Base-by-base conservation (phyloP, 2,329 filamentous ascomycete genomes). In the Colletotrichum noveboracense region DNA sequence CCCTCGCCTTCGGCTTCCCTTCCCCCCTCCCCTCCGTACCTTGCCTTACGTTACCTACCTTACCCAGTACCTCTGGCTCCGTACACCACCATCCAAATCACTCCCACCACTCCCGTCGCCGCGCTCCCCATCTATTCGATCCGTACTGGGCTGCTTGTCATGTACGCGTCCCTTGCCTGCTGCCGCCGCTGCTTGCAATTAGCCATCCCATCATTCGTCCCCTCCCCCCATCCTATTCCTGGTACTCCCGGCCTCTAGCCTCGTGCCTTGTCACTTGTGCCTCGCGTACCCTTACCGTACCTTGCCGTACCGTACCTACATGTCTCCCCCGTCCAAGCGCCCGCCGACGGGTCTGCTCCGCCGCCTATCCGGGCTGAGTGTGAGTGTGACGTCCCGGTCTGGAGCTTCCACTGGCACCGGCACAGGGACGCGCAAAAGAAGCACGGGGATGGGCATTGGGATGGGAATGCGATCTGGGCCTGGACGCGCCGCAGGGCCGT, bases 291-390 rank as follows among this genome's bases (percentile, higher is more conserved):
- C 38, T 48, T 26, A 26, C 64, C 64, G 28, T 52, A 43, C 62
- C 36, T 48, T 48, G 10, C 24, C 38, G 34, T 28, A n/a, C 24
- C 62, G 21, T 58, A 32, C 38, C 70, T 69, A 69, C 30, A 76
- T 79, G 82, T 80, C 80, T 82, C 75, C 79, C 77, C 82, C 80
- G 80, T 80, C 80, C 76, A 80, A 78, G 79, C 81, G 80, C 79
- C 80, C 80, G 76, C 78, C 55, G 24, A 60, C 78, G 78, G 79
- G 80, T 79, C 78, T 81, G 75, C 66, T 74, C 69, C 66, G 76
- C 74, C 62, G 74, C 69, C 69, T 76, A 48, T 68, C 76, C 76
- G 74, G 66, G 55, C 66, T 69, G 66, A 60, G 32, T 66, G 43
- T 56, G 62, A 66, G 75, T 61, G 76, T 77, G 74, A 77, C 76